Base-by-base conservation (phyloP, 1,139 yeast genomes). In the Yamadazyma dushanensis region DNA sequence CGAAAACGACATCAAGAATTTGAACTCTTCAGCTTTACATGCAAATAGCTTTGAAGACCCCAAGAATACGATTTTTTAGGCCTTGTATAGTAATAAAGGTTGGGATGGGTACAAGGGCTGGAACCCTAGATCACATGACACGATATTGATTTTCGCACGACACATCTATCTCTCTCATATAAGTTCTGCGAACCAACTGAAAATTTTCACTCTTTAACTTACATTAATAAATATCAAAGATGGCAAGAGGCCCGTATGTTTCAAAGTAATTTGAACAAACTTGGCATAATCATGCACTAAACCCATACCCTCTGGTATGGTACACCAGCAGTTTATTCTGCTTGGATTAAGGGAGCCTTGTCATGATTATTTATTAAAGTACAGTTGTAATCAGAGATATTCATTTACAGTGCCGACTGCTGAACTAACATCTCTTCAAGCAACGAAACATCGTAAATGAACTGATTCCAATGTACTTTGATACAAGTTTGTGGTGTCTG, bases 221-320 rank as follows among this genome's bases (percentile, higher is more conserved):
- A 16, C 29, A 17, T 26, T 17, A 26, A 26, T 36, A 32, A 38
- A 39, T 36, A 37, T 34, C 24, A 37, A 82, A 76, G 74, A 85
- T 85, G 95, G 94, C 89, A 78, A 83, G 95, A 84, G 95, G 95
- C 84, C 95, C 92, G 85, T 80, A 79, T 73, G 87, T 80, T 63
- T 40, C 38, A 47, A 38, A 31, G 20, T 14, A 7, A 19, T 31
- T 36, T 32, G 18, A 31, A 32, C 40, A 20, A 26, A 30, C 40
- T 31, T 24, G 38, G 34, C 33, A 31, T 34, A 34, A 34, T 23
- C 11, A 23, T 32, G 27, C 16, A 28, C 16, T 15, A 41, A 39
- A 37, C 41, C 46, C 44, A 39, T 28, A 28, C 29, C 8, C 16
- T 32, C 29, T 31, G 11, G 32, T 26, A 36, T 44, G 46, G 45